Conservation (phyloP, 257 asterid genomes). For the Primulina huaijiensis region DNA sequence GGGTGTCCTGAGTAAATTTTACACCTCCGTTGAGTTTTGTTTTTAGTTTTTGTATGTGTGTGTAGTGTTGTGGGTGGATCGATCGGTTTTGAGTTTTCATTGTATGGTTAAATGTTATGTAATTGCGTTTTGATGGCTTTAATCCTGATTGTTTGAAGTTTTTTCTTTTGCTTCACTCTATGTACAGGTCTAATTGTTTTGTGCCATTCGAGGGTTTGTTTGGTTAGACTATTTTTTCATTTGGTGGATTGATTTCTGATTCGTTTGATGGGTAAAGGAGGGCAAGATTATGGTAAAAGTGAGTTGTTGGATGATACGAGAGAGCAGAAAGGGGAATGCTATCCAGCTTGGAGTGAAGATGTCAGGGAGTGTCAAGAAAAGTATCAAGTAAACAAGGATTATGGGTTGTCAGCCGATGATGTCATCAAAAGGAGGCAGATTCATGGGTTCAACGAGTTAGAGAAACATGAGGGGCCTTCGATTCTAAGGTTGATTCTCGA, state of each 20-base stretch:
- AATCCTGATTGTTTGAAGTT: background rate
- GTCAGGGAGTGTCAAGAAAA: constrained; percentile 76
- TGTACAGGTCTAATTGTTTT: background rate
- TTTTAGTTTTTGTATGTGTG: background rate
- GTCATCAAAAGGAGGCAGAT: constrained; percentile 69
- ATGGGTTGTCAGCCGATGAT: constrained; percentile 62
- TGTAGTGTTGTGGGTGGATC: background rate
- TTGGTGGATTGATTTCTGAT: constrained; percentile 3
- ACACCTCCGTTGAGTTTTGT: no score
- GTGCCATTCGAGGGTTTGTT: background rate
- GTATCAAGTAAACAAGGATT: constrained; percentile 51
- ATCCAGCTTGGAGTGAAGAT: constrained; percentile 76
- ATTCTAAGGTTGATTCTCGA: constrained; percentile 74
- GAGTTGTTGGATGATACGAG: constrained; percentile 34
- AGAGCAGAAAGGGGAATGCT: constrained; percentile 36
- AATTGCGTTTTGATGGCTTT: background rate
- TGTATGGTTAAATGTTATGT: background rate
- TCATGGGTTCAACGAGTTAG: constrained; percentile 85
- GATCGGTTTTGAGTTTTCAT: background rate
- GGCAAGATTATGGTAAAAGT: constrained; percentile 54
- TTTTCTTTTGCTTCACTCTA: background rate
- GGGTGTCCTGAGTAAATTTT: background rate
- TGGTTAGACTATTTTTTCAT: background rate
- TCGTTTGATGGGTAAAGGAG: constrained; percentile 84
- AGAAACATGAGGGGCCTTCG: constrained; percentile 94